Conservation (phyloP, 179 eudicot genomes). For the Silene coronaria region DNA sequence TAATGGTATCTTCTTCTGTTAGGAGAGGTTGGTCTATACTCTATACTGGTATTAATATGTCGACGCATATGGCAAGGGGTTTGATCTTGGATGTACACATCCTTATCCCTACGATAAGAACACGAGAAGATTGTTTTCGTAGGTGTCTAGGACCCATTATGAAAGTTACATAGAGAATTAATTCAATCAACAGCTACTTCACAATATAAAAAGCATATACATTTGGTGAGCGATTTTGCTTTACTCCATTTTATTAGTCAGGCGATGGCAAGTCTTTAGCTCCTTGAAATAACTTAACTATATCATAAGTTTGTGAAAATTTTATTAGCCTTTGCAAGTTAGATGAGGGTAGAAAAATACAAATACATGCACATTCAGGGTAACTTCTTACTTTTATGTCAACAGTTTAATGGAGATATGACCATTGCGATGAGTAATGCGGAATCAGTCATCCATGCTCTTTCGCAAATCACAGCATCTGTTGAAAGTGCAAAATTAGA, state of each 20-base stretch:
- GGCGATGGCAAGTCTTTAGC: too few species aligned
- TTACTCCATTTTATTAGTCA: too few species aligned
- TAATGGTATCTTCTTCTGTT: too few species aligned
- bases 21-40: too few species aligned
- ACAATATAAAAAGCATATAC: too few species aligned
- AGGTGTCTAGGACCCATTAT: not conserved
- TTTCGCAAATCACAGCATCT: constrained; percentile 44
- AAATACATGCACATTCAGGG: not conserved
- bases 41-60: too few species aligned
- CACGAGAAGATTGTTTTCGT: not conserved
- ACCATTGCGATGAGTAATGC: constrained; percentile 26
- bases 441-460: constrained; percentile 34
- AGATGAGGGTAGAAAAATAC: not conserved
- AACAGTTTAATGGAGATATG: constrained; percentile 40
- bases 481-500: constrained; percentile 32
- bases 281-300: too few species aligned
- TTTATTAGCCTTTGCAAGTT: not conserved
- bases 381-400: not conserved
- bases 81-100: not conserved
- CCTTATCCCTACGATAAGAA: not conserved
- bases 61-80: too few species aligned
- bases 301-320: too few species aligned
- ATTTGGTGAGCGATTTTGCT: too few species aligned
- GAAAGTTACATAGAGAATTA: not conserved
- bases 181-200: too few species aligned